Evolutionary conservation across 2,329 filamentous ascomycete genomes (phyloP).

Genomic region (Alternaria triticimaculans): DNA sequence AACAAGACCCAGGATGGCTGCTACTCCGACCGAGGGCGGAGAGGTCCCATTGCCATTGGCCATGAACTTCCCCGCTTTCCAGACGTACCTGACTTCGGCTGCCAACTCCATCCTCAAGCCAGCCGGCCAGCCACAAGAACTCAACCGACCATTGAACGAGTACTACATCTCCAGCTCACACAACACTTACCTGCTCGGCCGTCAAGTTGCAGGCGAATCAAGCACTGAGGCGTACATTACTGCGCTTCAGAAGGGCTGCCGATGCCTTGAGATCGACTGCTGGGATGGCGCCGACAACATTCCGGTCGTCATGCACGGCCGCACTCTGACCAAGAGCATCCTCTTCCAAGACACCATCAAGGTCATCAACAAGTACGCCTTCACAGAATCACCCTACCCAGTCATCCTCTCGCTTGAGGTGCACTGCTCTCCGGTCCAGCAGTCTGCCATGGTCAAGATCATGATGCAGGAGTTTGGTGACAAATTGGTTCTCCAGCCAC

Average conservation of each 20-base stretch:
- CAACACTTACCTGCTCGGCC: conserved; percentile 93
- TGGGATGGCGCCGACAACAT: conserved; percentile 92
- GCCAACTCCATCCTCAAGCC: conserved; percentile 71
- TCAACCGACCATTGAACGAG: conserved; percentile 89
- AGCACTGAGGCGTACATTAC: conserved; percentile 95
- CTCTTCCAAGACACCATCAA: conserved; percentile 90
- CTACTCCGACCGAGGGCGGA: conserved; percentile 48
- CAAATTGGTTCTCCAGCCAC: conserved; percentile 77
- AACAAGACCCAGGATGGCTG: conserved; percentile 43
- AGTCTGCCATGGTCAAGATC: conserved; percentile 85
- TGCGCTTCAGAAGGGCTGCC: conserved; percentile 84
- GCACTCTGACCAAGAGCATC: conserved; percentile 86
- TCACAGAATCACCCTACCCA: conserved; percentile 83
- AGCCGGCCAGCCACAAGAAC: conserved; percentile 65
- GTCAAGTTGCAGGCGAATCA: conserved; percentile 87
- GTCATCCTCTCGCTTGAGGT: conserved; percentile 96
- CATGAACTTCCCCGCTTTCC: conserved; percentile 81
- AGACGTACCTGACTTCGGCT: conserved; percentile 56
- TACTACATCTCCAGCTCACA: conserved; percentile 99
- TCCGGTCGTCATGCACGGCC: conserved; percentile 89
- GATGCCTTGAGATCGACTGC: conserved; percentile 96
- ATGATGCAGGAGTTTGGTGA: conserved; percentile 85
- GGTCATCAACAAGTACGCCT: conserved; percentile 94
- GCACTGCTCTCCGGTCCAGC: conserved; percentile 84
- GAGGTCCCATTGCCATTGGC: conserved; percentile 55